These are phyloP conservation scores for Pseudoturritis turrita DNA, from an alignment of 345 rosid species.

Conservation along the genomic window DNA sequence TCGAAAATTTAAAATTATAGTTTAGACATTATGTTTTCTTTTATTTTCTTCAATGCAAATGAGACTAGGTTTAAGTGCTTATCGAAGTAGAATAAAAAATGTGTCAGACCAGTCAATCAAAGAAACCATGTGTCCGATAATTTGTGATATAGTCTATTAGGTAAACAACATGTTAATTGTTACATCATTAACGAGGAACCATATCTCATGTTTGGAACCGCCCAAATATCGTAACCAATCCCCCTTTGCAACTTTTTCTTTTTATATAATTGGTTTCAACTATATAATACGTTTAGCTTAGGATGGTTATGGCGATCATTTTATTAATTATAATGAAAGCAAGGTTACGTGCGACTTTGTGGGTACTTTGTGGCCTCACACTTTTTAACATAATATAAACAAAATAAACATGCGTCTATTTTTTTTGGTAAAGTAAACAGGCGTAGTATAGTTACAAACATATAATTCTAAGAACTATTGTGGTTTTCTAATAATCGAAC, in stretches of 20 bases:
- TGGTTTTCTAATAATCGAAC: too few species aligned
- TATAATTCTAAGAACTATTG: too few species aligned
- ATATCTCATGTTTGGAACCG: conserved; percentile 25
- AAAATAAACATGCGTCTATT: conserved; percentile 1
- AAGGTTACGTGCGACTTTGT: conserved; percentile 13
- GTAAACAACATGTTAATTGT: conserved; percentile 14
- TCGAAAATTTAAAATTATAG: too few species aligned
- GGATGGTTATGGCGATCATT: neutral
- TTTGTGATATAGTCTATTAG: neutral
- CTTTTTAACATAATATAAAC: neutral
- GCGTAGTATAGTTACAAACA: too few species aligned
- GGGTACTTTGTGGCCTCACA: conserved; percentile 12
- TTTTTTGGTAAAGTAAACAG: too few species aligned
- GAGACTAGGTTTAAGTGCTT: neutral
- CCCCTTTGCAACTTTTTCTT: neutral
- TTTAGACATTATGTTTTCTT: too few species aligned
- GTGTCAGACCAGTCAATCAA: neutral
- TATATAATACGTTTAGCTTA: neutral
- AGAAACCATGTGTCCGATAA: conserved; percentile 6
- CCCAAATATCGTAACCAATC: conserved; percentile 1
- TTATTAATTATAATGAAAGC: neutral
- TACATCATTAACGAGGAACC: conserved; percentile 8
- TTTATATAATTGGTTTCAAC: neutral
- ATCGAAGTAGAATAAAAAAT: neutral
- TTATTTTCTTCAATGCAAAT: too few species aligned